phyloP scores from a whole-genome alignment of 2,329 filamentous ascomycete genomes.

The Pseudocercospora musae region DNA sequence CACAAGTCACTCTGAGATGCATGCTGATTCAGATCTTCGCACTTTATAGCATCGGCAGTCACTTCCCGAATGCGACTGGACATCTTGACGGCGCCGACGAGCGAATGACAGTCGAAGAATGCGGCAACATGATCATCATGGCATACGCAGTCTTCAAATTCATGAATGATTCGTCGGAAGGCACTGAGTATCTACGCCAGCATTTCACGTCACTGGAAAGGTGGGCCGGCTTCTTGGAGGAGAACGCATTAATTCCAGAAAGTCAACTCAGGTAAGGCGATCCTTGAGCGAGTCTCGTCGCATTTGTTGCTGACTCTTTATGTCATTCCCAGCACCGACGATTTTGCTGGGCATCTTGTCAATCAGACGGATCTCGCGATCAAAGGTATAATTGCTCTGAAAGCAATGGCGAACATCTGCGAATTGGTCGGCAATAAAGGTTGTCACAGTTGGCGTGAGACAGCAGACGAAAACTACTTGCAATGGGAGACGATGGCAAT shows the following conservation, averaged over 20 bases:
- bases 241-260: slow-evolving; percentile 51
- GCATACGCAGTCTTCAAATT: slow-evolving; percentile 55
- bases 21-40: neutral
- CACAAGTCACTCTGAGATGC: too few relatives aligned
- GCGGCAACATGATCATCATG: slow-evolving; percentile 56
- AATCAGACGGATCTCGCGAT: slow-evolving; percentile 39
- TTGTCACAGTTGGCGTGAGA: neutral
- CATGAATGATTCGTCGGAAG: slow-evolving; percentile 43
- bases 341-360: slow-evolving; percentile 53
- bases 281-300: neutral
- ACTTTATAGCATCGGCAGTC: slow-evolving; percentile 15
- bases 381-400: slow-evolving; percentile 33
- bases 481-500: slow-evolving; percentile 8
- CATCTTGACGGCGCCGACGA: slow-evolving; percentile 42
- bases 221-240: slow-evolving; percentile 52
- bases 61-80: slow-evolving; percentile 26
- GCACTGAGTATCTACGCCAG: slow-evolving; percentile 38
- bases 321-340: slow-evolving; percentile 42
- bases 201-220: slow-evolving; percentile 52
- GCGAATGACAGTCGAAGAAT: slow-evolving; percentile 42
- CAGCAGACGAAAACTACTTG: neutral
- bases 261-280: slow-evolving; percentile 46
- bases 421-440: neutral
- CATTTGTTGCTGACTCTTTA: neutral
- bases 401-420: slow-evolving; percentile 25